Evolutionary conservation across 2,329 filamentous ascomycete species (phyloP).

Genomic region (Pleomassaria siparia): DNA sequence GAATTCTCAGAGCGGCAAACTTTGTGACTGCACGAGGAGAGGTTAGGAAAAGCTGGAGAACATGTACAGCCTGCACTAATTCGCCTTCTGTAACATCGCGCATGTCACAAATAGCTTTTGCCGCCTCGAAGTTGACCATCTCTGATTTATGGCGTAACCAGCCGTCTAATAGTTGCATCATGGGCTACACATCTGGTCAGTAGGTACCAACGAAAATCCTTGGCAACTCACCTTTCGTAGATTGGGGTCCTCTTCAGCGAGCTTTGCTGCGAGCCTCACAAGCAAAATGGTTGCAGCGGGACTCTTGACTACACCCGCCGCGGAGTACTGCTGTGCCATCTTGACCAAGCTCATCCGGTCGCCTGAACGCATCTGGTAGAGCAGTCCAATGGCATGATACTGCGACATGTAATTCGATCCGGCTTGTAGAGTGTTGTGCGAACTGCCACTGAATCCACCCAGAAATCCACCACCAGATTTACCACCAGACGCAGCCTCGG

Average conservation of each 20-base stretch:
- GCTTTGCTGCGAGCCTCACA: conserved; percentile 86
- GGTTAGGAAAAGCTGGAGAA: conserved; percentile 93
- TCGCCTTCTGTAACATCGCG: conserved; percentile 90
- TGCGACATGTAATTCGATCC: conserved; percentile 94
- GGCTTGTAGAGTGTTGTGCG: conserved; percentile 68
- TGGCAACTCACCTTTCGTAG: conserved; percentile 62
- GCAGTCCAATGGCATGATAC: conserved; percentile 94
- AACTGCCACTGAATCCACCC: conserved; percentile 83
- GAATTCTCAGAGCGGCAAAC: conserved; percentile 93
- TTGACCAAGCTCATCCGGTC: conserved; percentile 98
- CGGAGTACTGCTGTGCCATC: conserved; percentile 99
- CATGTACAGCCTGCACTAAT: conserved; percentile 88
- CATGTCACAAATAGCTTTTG: conserved; percentile 96
- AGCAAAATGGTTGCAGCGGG: conserved; percentile 90
- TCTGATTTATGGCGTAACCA: conserved; percentile 99
- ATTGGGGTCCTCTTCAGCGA: conserved; percentile 88
- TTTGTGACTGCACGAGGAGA: conserved; percentile 95
- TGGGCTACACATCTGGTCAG: conserved; percentile 55
- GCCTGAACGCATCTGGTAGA: conserved; percentile 97
- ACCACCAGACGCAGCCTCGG: conserved; percentile 87
- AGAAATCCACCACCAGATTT: conserved; percentile 91
- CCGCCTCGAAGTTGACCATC: conserved; percentile 90
- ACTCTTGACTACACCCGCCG: conserved; percentile 89
- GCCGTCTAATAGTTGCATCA: conserved; percentile 95
- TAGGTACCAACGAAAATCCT: background rate